Evolutionary conservation across 257 asterid genomes (phyloP).

Genomic region (Solanum bulbocastanum): DNA sequence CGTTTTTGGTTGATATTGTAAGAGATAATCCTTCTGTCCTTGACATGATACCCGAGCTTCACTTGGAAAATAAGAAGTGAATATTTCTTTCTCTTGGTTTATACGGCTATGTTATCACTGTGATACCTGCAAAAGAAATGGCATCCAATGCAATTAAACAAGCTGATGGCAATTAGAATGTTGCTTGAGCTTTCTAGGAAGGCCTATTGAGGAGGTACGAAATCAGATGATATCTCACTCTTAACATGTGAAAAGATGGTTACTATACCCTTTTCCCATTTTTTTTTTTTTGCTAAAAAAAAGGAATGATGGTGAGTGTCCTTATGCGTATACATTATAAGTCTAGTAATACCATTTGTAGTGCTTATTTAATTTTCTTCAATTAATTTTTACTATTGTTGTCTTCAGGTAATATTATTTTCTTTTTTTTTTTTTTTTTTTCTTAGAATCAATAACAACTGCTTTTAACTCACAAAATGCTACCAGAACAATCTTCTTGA

Average conservation of each 20-base stretch:
- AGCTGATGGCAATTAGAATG: not conserved
- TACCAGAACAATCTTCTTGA: not conserved
- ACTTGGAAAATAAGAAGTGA: not conserved
- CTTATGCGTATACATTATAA: not conserved
- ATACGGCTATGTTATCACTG: not conserved
- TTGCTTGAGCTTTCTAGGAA: not conserved
- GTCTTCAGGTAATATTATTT: not conserved
- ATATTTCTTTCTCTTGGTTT: not conserved
- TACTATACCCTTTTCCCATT: not conserved
- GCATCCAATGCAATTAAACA: not conserved
- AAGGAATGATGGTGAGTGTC: not conserved
- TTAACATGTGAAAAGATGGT: not conserved
- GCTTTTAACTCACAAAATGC: not conserved
- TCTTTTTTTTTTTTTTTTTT: too few species aligned
- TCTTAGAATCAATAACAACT: not conserved
- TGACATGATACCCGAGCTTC: not conserved
- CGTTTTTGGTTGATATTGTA: not conserved
- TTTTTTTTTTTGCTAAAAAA: too few species aligned
- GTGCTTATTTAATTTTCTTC: not conserved
- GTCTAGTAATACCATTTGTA: not conserved
- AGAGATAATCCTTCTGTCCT: not conserved
- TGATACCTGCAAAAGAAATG: not conserved
- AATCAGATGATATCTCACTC: not conserved
- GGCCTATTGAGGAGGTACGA: not conserved
- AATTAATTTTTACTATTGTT: too few species aligned